Percentiles rank a stretch among this genome's conserved stretches.
These are phyloP conservation scores for Albophoma yamanashiensis DNA, from an alignment of 2,329 filamentous ascomycete species.

Conservation along the genomic window DNA sequence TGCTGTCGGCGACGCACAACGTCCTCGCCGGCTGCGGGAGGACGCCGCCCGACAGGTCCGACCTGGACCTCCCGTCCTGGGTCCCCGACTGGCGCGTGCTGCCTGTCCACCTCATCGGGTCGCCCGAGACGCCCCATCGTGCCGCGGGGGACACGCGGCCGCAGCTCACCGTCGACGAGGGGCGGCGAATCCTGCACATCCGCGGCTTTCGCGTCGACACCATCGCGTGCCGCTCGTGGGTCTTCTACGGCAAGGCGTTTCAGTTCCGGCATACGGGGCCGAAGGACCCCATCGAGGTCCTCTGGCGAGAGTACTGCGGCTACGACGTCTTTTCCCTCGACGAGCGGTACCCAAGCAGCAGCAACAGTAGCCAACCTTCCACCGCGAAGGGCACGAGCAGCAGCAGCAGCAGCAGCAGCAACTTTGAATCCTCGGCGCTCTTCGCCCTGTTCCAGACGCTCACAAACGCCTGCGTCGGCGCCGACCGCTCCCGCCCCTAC, in stretches of 20 bases:
- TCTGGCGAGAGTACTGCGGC: constrained; percentile 19
- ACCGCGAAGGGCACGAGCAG: too few species aligned
- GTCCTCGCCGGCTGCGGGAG: not conserved
- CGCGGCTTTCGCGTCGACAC: constrained; percentile 17
- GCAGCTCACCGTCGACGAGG: constrained; percentile 14
- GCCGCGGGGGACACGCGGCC: constrained; percentile 16
- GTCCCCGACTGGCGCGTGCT: constrained; percentile 25
- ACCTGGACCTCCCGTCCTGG: constrained; percentile 19
- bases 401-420: constrained; percentile 2
- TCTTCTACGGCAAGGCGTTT: constrained; percentile 19
- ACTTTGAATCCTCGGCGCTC: constrained; percentile 12
- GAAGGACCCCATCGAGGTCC: constrained; percentile 13
- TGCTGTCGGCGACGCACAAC: constrained; percentile 18
- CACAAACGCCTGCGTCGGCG: constrained; percentile 19
- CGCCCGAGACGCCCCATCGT: constrained; percentile 18
- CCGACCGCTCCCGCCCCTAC: constrained; percentile 15
- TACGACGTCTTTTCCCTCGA: constrained; percentile 13
- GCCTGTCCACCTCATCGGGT: constrained; percentile 20
- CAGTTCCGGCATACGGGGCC: constrained; percentile 11
- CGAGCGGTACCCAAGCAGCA: constrained; percentile 9
- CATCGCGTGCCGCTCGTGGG: constrained; percentile 12
- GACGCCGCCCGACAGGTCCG: not conserved
- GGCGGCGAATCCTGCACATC: constrained; percentile 12
- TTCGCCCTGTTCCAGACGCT: constrained; percentile 23
- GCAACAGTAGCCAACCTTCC: not conserved